These are phyloP conservation scores for Leccinum incarnatum DNA, from an alignment of 768 basidiomycete genomes.

Conservation along the genomic window DNA sequence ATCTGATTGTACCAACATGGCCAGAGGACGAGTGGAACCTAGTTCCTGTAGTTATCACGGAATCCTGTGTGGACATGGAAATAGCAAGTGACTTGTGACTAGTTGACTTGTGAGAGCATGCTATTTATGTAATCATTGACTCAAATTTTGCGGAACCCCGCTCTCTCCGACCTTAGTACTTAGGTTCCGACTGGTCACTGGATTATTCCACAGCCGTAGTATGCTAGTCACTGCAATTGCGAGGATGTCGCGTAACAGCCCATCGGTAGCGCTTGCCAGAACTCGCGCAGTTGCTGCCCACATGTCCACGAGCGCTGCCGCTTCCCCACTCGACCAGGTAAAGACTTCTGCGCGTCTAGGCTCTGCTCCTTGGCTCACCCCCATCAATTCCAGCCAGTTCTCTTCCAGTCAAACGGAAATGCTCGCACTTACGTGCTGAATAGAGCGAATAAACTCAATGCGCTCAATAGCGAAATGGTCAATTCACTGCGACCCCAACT, in stretches of 20 bases:
- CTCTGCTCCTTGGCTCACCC: neutral
- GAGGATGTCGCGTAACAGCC: slow-evolving; percentile 30
- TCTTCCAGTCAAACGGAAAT: slow-evolving; percentile 65
- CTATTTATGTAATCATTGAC: slow-evolving; percentile 15
- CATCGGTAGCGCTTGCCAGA: slow-evolving; percentile 28
- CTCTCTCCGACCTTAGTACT: neutral
- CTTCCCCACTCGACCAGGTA: slow-evolving; percentile 27
- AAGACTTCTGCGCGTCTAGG: neutral
- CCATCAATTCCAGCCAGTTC: slow-evolving; percentile 44
- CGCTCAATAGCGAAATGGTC: slow-evolving; percentile 80
- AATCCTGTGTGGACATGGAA: slow-evolving; percentile 13
- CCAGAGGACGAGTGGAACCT: slow-evolving; percentile 51
- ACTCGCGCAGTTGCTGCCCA: slow-evolving; percentile 33
- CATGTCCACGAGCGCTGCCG: slow-evolving; percentile 29
- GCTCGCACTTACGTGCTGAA: slow-evolving; percentile 77
- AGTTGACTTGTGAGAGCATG: too few relatives aligned
- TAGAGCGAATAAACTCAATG: slow-evolving; percentile 76
- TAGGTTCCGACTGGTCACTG: neutral
- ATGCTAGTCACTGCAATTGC: slow-evolving; percentile 29
- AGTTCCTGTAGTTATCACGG: slow-evolving; percentile 41
- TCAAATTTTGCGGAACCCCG: slow-evolving; percentile 9
- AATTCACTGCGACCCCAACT: slow-evolving; percentile 66
- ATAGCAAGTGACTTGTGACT: neutral
- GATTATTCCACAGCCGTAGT: slow-evolving; percentile 8
- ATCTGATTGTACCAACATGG: slow-evolving; percentile 68